Base-by-base conservation (phyloP, 495 filamentous ascomycete genomes). In the Podospora sp. region DNA sequence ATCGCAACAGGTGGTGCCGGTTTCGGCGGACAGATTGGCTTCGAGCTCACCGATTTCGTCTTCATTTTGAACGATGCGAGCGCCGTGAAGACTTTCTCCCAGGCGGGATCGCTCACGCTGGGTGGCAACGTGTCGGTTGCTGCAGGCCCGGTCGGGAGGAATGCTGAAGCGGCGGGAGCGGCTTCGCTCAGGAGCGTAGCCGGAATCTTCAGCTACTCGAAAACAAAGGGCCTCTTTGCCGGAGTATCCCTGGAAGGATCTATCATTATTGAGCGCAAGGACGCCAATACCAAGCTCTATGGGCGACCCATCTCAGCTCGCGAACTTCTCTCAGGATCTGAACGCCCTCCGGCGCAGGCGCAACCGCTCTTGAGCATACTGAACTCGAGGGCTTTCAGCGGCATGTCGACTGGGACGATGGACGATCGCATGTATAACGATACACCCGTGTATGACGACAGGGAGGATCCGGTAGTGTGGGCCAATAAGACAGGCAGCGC, bases 11-110 rank as follows among this genome's bases (percentile, higher is more conserved):
- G 90, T 25, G 95, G 95, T 71, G 96, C 90, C 64, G 95, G 95
- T 26, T 94, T 98, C 69, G 95, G 95, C 71, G 94, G 95, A 22
- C 95, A 99, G 77, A 96, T 99, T 74, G 95, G 95, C 33, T 94
- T 97, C 81, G 95, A 99, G 78, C 81, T 99, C 67, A 98, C 96
- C 51, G 95, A 99, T 76, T 98, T 99, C 76, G 96, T 99, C 72
- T 98, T 99, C 83, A 97, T 98, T 66, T 88, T 99, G 59, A 99
- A 99, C 78, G 95, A 99, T 75, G 85, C 89, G 50, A 87, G 85
- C 50, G 95, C 95, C 25, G 95, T 99, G 50, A 92, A 91, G 75
- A 95, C 95, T 40, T 98, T 98, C 78, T 94, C 95, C 2, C 94
- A 98, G 78, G 85, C 89, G 61, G 95, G 96, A 18, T 92, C 89